Evolutionary conservation across 2,329 filamentous ascomycete species (phyloP).

Genomic region (Rhytidhysteron rufulum): DNA sequence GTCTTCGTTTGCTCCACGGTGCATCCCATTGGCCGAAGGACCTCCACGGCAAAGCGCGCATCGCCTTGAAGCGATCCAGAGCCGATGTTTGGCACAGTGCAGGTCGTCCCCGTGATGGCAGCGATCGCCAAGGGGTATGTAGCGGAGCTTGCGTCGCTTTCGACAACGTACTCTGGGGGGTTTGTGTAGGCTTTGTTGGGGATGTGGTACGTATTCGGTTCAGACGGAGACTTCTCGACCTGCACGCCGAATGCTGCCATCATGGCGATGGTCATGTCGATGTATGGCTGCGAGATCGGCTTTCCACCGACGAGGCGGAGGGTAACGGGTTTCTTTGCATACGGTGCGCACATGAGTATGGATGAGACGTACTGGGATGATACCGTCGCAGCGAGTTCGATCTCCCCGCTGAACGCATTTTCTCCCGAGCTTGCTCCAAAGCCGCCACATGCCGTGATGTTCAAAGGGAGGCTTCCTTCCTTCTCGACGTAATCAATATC

Average conservation of each 20-base stretch:
- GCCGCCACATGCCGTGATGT: slow-evolving; percentile 61
- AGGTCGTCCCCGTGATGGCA: slow-evolving; percentile 91
- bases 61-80: slow-evolving; percentile 90
- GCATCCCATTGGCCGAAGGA: slow-evolving; percentile 91
- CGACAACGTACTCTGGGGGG: slow-evolving; percentile 80
- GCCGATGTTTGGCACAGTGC: slow-evolving; percentile 94
- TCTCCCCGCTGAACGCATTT: slow-evolving; percentile 60
- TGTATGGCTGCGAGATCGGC: slow-evolving; percentile 94
- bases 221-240: slow-evolving; percentile 70
- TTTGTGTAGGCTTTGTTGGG: slow-evolving; percentile 80
- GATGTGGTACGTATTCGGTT: slow-evolving; percentile 90
- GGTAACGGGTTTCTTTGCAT: slow-evolving; percentile 90
- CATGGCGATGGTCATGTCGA: slow-evolving; percentile 98
- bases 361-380: slow-evolving; percentile 99
- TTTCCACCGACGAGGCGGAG: slow-evolving; percentile 90
- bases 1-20: slow-evolving; percentile 76
- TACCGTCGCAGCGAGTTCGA: slow-evolving; percentile 89
- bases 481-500: slow-evolving; percentile 80
- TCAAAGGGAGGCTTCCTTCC: slow-evolving; percentile 77
- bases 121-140: slow-evolving; percentile 94
- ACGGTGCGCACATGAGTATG: slow-evolving; percentile 92
- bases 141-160: slow-evolving; percentile 96
- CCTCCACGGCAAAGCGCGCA: slow-evolving; percentile 86
- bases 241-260: slow-evolving; percentile 87
- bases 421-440: slow-evolving; percentile 71